Evolutionary conservation across 768 basidiomycete genomes (phyloP).

Genomic region (Mrakia frigida): DNA sequence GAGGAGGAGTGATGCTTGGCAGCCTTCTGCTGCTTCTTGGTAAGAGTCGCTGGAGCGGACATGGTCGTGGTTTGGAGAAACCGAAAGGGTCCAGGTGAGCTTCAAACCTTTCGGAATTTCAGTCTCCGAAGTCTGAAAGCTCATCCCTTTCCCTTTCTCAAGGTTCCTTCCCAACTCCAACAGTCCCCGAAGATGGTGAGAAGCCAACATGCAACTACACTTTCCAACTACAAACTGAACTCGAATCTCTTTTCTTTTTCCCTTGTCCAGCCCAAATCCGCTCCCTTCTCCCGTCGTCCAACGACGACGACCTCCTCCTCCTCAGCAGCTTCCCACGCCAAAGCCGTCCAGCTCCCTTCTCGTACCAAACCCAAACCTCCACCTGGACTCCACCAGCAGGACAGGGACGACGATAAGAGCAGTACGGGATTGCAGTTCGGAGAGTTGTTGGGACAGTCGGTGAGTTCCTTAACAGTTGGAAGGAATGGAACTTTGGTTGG

Average conservation of each 20-base stretch:
- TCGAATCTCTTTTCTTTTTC: not conserved
- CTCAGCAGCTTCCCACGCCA: not conserved
- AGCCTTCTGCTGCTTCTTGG: conserved; percentile 34
- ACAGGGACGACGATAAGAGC: not conserved
- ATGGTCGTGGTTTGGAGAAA: conserved; percentile 5
- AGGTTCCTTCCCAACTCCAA: not conserved
- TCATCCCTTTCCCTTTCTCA: too few species aligned
- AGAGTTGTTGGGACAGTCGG: conserved; percentile 8
- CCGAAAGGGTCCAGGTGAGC: not conserved
- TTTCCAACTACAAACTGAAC: not conserved
- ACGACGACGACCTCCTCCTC: conserved; percentile 4
- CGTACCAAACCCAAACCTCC: conserved; percentile 5
- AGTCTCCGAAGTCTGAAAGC: not conserved
- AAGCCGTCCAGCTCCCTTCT: conserved; percentile 12
- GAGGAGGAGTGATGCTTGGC: conserved; percentile 15
- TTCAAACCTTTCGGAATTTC: not conserved
- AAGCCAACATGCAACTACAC: not conserved
- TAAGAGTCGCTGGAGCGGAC: not conserved
- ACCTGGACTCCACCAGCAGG: not conserved
- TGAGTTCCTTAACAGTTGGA: not conserved
- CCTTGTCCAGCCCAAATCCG: conserved; percentile 2
- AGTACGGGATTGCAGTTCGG: not conserved
- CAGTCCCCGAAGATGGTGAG: not conserved
- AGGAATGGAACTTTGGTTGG: not conserved
- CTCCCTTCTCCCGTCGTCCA: conserved; percentile 9